Percentiles rank a stretch among this genome's conserved stretches.
Conservation (phyloP, 805 yeast species). For the Schizosaccharomyces octosporus region DNA sequence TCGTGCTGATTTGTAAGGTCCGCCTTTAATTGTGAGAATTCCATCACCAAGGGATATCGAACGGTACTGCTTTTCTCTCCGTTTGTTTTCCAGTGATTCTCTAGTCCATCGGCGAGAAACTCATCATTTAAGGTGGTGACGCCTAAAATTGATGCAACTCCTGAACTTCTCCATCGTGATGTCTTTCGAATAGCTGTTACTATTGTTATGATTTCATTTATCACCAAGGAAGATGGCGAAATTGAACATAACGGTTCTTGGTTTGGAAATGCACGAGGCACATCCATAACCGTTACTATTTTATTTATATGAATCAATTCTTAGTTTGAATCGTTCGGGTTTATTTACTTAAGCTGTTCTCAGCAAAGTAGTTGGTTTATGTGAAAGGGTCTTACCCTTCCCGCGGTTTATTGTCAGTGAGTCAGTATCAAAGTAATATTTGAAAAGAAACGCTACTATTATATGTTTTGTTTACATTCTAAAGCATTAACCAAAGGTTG, state of each 20-base stretch:
- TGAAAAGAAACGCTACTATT: too few relatives aligned
- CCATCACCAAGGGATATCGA: slow-evolving; percentile 43
- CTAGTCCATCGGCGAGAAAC: not conserved
- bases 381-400: not conserved
- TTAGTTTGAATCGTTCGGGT: not conserved
- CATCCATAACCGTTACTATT: not conserved
- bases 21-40: slow-evolving; percentile 54
- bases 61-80: slow-evolving; percentile 5
- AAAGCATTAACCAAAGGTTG: too few relatives aligned
- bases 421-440: too few relatives aligned
- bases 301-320: not conserved
- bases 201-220: slow-evolving; percentile 68
- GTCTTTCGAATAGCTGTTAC: slow-evolving; percentile 77
- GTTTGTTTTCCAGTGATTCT: not conserved
- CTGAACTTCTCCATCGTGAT: slow-evolving; percentile 48
- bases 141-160: slow-evolving; percentile 68
- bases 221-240: slow-evolving; percentile 59
- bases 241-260: slow-evolving; percentile 17
- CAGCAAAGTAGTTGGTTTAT: not conserved
- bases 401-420: not conserved
- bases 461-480: too few relatives aligned
- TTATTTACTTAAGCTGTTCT: not conserved
- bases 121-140: slow-evolving; percentile 5
- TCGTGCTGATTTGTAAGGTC: slow-evolving; percentile 32
- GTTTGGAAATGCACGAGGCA: not conserved